A percentile compares a stretch with the other conserved stretches of the same genome.
These are phyloP conservation scores for Blastomyces percursus DNA, from an alignment of 2,329 filamentous ascomycete genomes.

Conservation along the genomic window DNA sequence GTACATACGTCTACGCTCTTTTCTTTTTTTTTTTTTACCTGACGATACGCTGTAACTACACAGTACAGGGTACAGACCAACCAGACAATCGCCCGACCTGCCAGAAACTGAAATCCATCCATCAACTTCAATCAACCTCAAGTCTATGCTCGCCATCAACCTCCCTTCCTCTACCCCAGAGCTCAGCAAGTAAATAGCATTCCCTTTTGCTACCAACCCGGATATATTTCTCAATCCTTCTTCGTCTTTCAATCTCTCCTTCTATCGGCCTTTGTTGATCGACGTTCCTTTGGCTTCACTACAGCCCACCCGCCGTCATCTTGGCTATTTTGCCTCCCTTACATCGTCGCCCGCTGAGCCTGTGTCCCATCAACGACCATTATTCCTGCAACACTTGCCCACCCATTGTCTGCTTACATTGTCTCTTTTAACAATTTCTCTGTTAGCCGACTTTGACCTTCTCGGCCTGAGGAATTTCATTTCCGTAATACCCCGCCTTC, in stretches of 20 bases:
- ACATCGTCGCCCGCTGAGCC: background rate
- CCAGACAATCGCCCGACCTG: background rate
- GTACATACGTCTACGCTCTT: too few species aligned
- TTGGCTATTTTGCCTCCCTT: background rate
- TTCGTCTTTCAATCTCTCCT: background rate
- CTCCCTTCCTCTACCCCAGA: background rate
- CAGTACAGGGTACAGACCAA: background rate
- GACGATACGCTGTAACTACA: background rate
- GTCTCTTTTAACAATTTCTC: background rate
- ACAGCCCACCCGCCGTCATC: background rate
- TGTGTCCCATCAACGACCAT: background rate
- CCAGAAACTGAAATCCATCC: background rate
- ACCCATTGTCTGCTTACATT: background rate
- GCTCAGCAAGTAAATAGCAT: conserved; percentile 1
- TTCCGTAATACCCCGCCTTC: background rate
- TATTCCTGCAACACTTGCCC: background rate
- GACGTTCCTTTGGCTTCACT: background rate
- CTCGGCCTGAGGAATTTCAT: background rate
- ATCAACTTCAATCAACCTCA: background rate
- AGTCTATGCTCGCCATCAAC: background rate
- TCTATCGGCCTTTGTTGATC: background rate
- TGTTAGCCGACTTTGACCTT: background rate
- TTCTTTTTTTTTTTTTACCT: background rate
- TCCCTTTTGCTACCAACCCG: background rate
- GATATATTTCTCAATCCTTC: background rate